Evolutionary conservation across 2,329 filamentous ascomycete genomes (phyloP), one percentile per base, ranked within the genome.

Genomic region (Tolypocladium inflatum): DNA sequence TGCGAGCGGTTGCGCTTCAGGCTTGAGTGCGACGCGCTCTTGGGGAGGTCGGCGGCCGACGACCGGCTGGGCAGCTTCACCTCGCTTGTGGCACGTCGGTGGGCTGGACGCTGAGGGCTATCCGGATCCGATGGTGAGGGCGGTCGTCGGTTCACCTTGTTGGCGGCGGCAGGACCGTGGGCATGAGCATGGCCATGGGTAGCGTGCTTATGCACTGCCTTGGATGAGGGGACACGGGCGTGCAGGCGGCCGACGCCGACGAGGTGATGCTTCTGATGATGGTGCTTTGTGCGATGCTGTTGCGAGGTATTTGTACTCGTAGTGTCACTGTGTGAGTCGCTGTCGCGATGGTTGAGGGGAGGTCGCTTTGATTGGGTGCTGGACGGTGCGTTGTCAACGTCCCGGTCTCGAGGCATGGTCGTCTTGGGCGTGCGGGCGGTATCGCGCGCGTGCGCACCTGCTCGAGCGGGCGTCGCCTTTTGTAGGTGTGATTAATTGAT

Each of bases 1-100:
- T 82, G 77, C 30, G 83, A 86, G 54, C 78, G 79, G 68, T 85
- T 85, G 68, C 82, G 81, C 73, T 83, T 84, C 57, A 85, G 71
- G 64, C 71, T 82, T 19, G 78, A 73, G 56, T 82, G 76, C 4
- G 83, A 84, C 15, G 73, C 63, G 68, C 81, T 84, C 69, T 82
- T 83, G 65, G 77, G 78, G 42, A 82, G 71, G 59, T 76, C 76
- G 55, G 73, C 67, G 4, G 74, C 65, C 4, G 78, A 76, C 26
- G 71, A 68, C 56, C 79, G 74, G 63, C 73, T 73, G 57, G 77
- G 72, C 37, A 83, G 73, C 64, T 76, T 81, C 60, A 75, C 71
- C 58, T 84, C 80, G 62, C 79, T 81, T 56, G 74, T 74, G 50
- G 76, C 70, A 64, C 80, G 78, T 56, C 78, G 80, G 58, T 82